These are phyloP conservation scores for Paramyrothecium roridum DNA, from an alignment of 2,329 filamentous ascomycete genomes.

Conservation along the genomic window DNA sequence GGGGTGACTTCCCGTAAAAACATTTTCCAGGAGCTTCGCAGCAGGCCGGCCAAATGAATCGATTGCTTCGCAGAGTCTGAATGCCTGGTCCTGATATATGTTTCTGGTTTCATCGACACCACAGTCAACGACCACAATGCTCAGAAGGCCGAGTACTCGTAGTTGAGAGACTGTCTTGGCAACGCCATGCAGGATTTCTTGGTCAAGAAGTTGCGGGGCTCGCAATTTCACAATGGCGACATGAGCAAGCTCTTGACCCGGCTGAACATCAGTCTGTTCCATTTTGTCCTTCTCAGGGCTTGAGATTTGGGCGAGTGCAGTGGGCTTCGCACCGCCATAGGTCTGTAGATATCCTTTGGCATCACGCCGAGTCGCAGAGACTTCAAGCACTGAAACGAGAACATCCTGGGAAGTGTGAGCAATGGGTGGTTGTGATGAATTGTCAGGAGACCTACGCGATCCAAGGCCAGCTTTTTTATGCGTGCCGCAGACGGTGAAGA, in stretches of 20 bases:
- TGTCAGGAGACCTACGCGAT: conserved; percentile 21
- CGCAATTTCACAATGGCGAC: conserved; percentile 84
- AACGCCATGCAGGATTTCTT: conserved; percentile 68
- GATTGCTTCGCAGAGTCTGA: conserved; percentile 72
- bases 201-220: conserved; percentile 66
- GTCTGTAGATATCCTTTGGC: conserved; percentile 88
- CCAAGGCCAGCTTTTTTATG: conserved; percentile 26
- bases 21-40: conserved; percentile 61
- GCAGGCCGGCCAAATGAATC: conserved; percentile 66
- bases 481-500: conserved; percentile 24
- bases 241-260: conserved; percentile 38
- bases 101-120: conserved; percentile 36
- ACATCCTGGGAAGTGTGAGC: conserved; percentile 59
- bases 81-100: conserved; percentile 59
- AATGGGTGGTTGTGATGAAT: conserved; percentile 2
- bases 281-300: conserved; percentile 32
- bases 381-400: conserved; percentile 80
- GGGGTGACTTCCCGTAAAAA: conserved; percentile 14
- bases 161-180: conserved; percentile 83
- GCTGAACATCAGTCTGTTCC: conserved; percentile 6
- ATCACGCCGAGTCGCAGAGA: conserved; percentile 88
- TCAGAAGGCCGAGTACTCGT: conserved; percentile 74
- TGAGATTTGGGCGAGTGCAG: conserved; percentile 17
- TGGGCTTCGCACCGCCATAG: conserved; percentile 49
- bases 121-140: conserved; percentile 80